Percentiles rank a stretch among this genome's conserved stretches.
Evolutionary conservation across 208 protist genomes (phyloP).

Genomic region (Trypanosoma conorhini): DNA sequence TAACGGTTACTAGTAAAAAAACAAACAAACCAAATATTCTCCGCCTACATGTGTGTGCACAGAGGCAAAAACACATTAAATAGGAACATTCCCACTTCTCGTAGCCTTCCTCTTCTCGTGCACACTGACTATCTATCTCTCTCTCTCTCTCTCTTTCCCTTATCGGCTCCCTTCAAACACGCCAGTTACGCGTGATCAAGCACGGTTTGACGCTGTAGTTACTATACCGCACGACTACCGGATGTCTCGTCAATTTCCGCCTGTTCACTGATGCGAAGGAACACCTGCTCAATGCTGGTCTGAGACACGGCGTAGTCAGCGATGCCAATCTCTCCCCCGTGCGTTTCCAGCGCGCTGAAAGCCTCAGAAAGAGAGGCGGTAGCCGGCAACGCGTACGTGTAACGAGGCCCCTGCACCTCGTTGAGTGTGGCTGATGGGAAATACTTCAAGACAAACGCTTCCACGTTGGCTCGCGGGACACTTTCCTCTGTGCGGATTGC

Average conservation of each 20-base stretch:
- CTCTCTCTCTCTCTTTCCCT: no score
- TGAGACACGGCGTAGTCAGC: constrained; percentile 78
- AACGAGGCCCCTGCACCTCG: constrained; percentile 40
- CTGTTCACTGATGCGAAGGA: constrained; percentile 76
- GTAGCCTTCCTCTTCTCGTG: neutral
- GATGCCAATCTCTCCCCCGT: constrained; percentile 42
- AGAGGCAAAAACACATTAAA: neutral
- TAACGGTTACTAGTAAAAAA: no score
- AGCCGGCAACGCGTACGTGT: constrained; percentile 48
- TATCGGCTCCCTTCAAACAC: neutral
- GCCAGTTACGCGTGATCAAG: neutral
- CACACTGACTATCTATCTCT: neutral
- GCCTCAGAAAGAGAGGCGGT: constrained; percentile 37
- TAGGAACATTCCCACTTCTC: neutral
- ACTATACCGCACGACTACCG: neutral
- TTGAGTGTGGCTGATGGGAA: constrained; percentile 36
- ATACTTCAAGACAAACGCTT: constrained; percentile 38
- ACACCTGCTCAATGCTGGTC: constrained; percentile 88
- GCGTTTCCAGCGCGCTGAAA: constrained; percentile 46
- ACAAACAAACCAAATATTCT: no score
- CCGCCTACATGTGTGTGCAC: neutral
- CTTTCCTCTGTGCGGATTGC: constrained; percentile 33
- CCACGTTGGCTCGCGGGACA: constrained; percentile 11
- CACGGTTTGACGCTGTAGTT: neutral
- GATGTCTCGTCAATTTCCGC: constrained; percentile 26